These are phyloP conservation scores for Triticum timopheevii DNA, from an alignment of 176 grass and related monocot species.

Conservation along the genomic window DNA sequence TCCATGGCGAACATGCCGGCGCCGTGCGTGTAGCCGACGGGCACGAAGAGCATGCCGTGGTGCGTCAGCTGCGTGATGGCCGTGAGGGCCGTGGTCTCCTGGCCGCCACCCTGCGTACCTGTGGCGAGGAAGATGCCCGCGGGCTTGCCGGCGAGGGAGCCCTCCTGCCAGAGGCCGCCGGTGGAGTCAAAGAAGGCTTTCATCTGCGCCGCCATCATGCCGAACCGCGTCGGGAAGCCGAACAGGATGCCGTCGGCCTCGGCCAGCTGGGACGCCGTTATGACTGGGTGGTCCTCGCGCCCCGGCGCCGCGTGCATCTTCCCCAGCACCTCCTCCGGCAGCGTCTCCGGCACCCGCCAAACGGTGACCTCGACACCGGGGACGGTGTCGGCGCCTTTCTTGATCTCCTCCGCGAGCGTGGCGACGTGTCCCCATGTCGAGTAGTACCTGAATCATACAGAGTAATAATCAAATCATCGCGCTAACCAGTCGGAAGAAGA, in stretches of 20 bases:
- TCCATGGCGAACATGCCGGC: slow-evolving; percentile 47
- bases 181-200: slow-evolving; percentile 64
- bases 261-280: not conserved
- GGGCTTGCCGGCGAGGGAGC: slow-evolving; percentile 66
- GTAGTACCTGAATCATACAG: not conserved
- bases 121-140: slow-evolving; percentile 79
- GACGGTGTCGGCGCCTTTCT: not conserved
- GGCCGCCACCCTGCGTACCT: slow-evolving; percentile 78
- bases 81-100: slow-evolving; percentile 69
- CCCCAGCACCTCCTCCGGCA: slow-evolving; percentile 7
- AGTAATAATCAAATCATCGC: too few species aligned
- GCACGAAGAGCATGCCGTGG: slow-evolving; percentile 67
- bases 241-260: not conserved
- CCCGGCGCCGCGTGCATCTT: slow-evolving; percentile 14
- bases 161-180: slow-evolving; percentile 52
- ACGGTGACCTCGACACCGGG: not conserved
- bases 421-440: slow-evolving; percentile 7
- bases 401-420: not conserved
- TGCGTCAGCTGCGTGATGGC: slow-evolving; percentile 51
- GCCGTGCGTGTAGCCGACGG: slow-evolving; percentile 39
- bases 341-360: slow-evolving; percentile 1
- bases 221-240: slow-evolving; percentile 36
- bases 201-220: slow-evolving; percentile 65
- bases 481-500: too few species aligned
- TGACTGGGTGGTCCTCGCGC: slow-evolving; percentile 10